Percentiles rank a stretch among this genome's conserved stretches.
Evolutionary conservation across 257 asterid genomes (phyloP).

Genomic region (Gentiana dahurica): DNA sequence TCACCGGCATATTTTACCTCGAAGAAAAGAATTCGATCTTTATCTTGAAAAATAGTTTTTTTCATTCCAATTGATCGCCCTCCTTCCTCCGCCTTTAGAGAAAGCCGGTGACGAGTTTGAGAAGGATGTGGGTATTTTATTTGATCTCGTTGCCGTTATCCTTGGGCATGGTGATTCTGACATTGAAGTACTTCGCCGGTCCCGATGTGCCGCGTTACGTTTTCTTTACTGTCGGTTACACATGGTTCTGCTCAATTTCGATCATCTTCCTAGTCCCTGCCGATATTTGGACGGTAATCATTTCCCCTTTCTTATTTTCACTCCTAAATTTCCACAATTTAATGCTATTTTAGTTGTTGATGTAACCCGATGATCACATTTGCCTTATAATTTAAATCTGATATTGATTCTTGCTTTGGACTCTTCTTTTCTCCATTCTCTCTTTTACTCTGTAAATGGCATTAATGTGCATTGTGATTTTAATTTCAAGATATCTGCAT

Average conservation of each 20-base stretch:
- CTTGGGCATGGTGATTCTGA: constrained; percentile 76
- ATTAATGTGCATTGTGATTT: too few relatives aligned
- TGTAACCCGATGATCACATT: too few relatives aligned
- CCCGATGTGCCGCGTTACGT: constrained; percentile 93
- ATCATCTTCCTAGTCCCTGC: constrained; percentile 98
- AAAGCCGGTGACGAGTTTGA: neutral
- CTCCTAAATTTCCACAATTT: constrained; percentile 6
- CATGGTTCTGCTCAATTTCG: constrained; percentile 97
- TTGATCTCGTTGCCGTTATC: constrained; percentile 95
- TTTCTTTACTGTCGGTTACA: constrained; percentile 84
- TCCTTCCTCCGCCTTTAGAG: neutral
- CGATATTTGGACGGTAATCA: constrained; percentile 90
- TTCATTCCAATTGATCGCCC: neutral
- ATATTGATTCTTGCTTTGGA: too few relatives aligned
- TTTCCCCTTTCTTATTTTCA: constrained; percentile 3
- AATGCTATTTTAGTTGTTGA: neutral
- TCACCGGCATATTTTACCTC: neutral
- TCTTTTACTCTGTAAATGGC: too few relatives aligned
- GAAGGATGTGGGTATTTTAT: constrained; percentile 90
- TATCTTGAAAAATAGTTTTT: neutral
- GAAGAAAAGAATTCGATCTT: neutral
- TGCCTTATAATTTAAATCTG: too few relatives aligned
- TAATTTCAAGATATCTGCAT: too few relatives aligned
- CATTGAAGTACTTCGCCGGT: constrained; percentile 85
- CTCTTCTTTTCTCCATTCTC: too few relatives aligned